Evolutionary conservation across 768 basidiomycete genomes (phyloP).

Genomic region (Trametes cingulata): DNA sequence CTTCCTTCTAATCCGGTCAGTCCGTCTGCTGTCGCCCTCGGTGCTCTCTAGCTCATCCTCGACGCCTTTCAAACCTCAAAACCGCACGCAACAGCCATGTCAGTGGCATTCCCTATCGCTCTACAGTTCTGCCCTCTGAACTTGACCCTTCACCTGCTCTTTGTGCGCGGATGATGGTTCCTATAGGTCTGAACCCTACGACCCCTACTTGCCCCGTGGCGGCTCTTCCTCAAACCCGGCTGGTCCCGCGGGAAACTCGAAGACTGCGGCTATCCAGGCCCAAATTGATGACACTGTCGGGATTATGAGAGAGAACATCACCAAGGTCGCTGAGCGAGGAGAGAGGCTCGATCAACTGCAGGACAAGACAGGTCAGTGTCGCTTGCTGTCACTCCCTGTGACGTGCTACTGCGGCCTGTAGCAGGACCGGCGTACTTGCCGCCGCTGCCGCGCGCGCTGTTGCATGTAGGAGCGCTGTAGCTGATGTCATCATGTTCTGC

Average conservation of each 20-base stretch:
- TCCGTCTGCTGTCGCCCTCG: background rate
- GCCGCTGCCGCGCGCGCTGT: constrained; percentile 3
- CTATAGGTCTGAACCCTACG: constrained; percentile 93
- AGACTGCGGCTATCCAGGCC: constrained; percentile 94
- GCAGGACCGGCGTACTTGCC: background rate
- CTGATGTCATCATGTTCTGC: constrained; percentile 1
- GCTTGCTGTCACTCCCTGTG: background rate
- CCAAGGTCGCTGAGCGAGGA: constrained; percentile 92
- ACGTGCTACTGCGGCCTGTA: background rate
- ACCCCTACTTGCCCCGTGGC: constrained; percentile 93
- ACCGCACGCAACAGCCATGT: constrained; percentile 23
- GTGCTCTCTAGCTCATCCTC: constrained; percentile 4
- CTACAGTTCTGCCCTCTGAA: constrained; percentile 9
- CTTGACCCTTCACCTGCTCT: background rate
- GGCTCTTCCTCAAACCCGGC: constrained; percentile 59
- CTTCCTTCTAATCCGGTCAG: constrained; percentile 20
- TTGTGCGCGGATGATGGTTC: background rate
- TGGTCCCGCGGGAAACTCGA: constrained; percentile 62
- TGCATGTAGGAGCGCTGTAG: background rate
- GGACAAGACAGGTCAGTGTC: constrained; percentile 90
- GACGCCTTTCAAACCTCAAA: background rate
- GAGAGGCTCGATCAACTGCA: constrained; percentile 92
- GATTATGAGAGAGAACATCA: constrained; percentile 98
- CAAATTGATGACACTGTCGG: constrained; percentile 97
- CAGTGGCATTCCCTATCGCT: constrained; percentile 19